phyloP scores from a whole-genome alignment of 352 stramenopile genomes.

The Phytophthora europaea region DNA sequence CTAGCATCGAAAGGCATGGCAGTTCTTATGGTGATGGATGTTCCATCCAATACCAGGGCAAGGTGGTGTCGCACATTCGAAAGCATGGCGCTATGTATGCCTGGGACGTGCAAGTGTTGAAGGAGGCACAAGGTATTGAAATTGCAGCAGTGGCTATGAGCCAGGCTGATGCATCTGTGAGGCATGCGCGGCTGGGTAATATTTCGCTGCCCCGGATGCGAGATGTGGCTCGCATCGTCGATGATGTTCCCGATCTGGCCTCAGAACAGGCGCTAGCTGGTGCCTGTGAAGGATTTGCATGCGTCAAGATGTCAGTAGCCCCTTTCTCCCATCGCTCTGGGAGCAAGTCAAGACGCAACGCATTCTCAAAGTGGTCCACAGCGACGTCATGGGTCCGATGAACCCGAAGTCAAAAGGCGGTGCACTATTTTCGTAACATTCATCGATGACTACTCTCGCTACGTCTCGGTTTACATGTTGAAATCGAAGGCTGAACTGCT shows the following conservation, averaged over 20 bases:
- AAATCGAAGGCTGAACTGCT: conserved; percentile 11
- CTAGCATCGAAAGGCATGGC: conserved; percentile 8
- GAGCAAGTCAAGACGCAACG: conserved; percentile 19
- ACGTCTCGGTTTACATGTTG: conserved; percentile 12
- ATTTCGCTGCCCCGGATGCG: conserved; percentile 8
- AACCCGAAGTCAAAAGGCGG: conserved; percentile 11
- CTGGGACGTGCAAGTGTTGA: conserved; percentile 9
- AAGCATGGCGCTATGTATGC: conserved; percentile 8
- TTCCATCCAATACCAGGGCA: conserved; percentile 8
- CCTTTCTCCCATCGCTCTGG: conserved; percentile 14
- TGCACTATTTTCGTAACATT: conserved; percentile 28
- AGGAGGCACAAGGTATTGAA: conserved; percentile 1
- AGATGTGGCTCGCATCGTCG: not conserved
- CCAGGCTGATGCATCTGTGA: not conserved
- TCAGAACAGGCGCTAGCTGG: not conserved
- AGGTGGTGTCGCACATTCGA: not conserved
- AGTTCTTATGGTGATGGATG: conserved; percentile 11
- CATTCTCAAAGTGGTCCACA: conserved; percentile 20
- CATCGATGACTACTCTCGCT: conserved; percentile 33
- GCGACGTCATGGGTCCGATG: conserved; percentile 27
- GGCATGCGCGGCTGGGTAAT: conserved; percentile 30
- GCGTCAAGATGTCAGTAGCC: conserved; percentile 19
- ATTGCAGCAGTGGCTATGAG: conserved; percentile 4
- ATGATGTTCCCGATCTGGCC: conserved; percentile 1
- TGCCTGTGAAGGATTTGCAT: conserved; percentile 27